These are phyloP conservation scores for Leccinum disarticulatum DNA, from an alignment of 768 basidiomycete genomes.

Conservation along the genomic window DNA sequence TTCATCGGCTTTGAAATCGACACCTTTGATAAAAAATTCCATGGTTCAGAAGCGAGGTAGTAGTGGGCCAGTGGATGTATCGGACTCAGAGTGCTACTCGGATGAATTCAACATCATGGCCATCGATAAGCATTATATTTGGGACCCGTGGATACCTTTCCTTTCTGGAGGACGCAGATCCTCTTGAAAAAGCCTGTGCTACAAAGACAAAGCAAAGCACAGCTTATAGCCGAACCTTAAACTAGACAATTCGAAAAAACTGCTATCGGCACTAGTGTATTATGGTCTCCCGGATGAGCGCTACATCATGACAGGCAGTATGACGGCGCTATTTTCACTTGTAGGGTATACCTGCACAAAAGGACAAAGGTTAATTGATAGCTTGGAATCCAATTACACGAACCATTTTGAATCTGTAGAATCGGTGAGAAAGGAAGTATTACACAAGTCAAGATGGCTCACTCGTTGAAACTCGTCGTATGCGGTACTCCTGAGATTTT, in stretches of 20 bases:
- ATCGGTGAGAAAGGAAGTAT: constrained; percentile 6
- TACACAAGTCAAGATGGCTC: constrained; percentile 25
- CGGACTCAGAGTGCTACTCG: background rate
- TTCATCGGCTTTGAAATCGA: constrained; percentile 41
- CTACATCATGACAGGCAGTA: background rate
- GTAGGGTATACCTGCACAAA: constrained; percentile 30
- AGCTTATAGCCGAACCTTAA: background rate
- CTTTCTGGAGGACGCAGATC: constrained; percentile 10
- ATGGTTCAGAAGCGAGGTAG: constrained; percentile 21
- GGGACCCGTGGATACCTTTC: background rate
- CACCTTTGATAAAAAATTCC: constrained; percentile 38
- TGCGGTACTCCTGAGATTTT: constrained; percentile 89
- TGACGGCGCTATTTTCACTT: constrained; percentile 17
- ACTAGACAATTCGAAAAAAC: background rate
- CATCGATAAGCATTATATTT: constrained; percentile 7
- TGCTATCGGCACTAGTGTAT: background rate
- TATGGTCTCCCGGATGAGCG: background rate
- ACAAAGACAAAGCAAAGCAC: background rate
- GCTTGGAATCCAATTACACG: constrained; percentile 10
- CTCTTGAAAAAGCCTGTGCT: background rate
- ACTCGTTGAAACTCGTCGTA: constrained; percentile 97
- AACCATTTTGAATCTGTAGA: constrained; percentile 50
- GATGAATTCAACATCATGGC: background rate
- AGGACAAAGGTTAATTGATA: background rate
- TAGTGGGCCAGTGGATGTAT: background rate